Percentiles rank a stretch among this genome's conserved stretches.
Conservation (phyloP, 2,329 filamentous ascomycete genomes). For the Pseudogymnoascus sp. region DNA sequence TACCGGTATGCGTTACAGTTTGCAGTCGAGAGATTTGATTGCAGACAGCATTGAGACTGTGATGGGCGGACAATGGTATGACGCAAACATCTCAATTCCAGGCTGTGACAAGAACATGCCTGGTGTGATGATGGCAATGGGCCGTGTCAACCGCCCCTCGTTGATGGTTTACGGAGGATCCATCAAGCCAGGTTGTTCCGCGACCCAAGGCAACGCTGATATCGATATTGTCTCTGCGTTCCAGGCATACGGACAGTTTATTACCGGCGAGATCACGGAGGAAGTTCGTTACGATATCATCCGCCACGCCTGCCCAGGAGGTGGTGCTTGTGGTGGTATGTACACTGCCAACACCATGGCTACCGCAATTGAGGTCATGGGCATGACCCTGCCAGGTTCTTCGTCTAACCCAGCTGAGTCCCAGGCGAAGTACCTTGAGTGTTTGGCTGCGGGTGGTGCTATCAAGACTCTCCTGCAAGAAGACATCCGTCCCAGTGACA, state of each 20-base stretch:
- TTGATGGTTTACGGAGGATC: constrained; percentile 98
- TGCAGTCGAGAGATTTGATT: constrained; percentile 93
- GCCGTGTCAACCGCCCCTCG: constrained; percentile 84
- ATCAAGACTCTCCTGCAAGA: constrained; percentile 70
- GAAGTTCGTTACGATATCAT: constrained; percentile 92
- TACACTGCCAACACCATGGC: constrained; percentile 74
- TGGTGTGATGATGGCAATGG: constrained; percentile 87
- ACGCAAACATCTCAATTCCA: constrained; percentile 92
- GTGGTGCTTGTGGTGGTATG: constrained; percentile 83
- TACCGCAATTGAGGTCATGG: constrained; percentile 65
- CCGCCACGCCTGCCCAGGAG: constrained; percentile 78
- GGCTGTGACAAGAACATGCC: constrained; percentile 99
- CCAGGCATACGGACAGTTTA: constrained; percentile 94
- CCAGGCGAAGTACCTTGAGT: constrained; percentile 65
- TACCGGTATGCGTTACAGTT: constrained; percentile 88
- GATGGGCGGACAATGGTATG: constrained; percentile 98
- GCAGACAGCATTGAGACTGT: constrained; percentile 98
- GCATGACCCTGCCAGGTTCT: constrained; percentile 75
- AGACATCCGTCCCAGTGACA: constrained; percentile 71
- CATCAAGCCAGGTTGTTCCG: constrained; percentile 84
- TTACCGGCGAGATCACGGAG: constrained; percentile 85
- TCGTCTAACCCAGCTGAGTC: constrained; percentile 75
- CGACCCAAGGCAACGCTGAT: constrained; percentile 61
- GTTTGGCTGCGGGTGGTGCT: constrained; percentile 62
- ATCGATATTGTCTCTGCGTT: constrained; percentile 97